These are phyloP conservation scores for Penicillium goetzii DNA, from an alignment of 495 filamentous ascomycete species.

Conservation along the genomic window DNA sequence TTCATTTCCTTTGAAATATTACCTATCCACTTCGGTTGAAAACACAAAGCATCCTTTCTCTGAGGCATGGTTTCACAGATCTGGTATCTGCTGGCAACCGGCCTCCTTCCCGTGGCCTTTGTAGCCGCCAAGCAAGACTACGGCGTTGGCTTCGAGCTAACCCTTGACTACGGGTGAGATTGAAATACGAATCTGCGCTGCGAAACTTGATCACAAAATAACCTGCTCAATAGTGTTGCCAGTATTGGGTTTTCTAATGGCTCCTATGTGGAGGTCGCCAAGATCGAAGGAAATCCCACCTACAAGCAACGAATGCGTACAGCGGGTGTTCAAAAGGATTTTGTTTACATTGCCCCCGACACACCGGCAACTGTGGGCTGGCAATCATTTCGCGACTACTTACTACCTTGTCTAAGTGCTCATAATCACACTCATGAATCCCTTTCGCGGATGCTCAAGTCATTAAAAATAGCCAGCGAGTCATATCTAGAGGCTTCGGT, in stretches of 20 bases:
- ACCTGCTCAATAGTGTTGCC: not conserved
- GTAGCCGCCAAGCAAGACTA: not conserved
- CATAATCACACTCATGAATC: not conserved
- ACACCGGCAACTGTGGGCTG: not conserved
- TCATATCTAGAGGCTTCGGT: not conserved
- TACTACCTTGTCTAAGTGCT: not conserved
- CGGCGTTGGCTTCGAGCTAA: conserved; percentile 4
- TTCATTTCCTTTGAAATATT: not conserved
- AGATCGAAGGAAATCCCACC: not conserved
- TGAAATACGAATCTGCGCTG: no score
- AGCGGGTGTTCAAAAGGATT: not conserved
- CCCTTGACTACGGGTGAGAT: not conserved
- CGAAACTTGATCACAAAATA: not conserved
- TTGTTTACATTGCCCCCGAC: not conserved
- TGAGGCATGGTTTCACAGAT: not conserved
- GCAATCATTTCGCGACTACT: conserved; percentile 1
- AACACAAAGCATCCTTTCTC: no score
- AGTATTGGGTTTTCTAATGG: not conserved
- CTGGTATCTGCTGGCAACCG: not conserved
- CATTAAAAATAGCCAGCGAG: conserved; percentile 1
- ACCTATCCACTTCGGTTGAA: not conserved
- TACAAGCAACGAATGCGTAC: not conserved
- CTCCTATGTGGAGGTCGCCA: not conserved
- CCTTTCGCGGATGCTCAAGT: not conserved
- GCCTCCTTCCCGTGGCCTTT: not conserved